These are phyloP conservation scores for Coriolopsis trogii DNA, from an alignment of 1,284 basidiomycete species.

Conservation along the genomic window DNA sequence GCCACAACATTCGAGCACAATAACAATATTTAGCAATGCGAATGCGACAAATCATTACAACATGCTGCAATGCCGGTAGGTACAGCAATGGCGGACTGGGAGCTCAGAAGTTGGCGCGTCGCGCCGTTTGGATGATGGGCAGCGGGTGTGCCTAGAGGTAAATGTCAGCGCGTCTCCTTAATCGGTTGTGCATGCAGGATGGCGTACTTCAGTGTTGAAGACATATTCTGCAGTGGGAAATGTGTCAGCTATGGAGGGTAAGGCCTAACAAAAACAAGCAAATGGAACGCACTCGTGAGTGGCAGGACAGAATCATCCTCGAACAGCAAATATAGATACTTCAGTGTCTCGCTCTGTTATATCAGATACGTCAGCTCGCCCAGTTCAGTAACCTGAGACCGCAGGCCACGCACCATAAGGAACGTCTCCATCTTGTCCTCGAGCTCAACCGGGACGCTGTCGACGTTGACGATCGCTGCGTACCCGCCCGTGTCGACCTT, in stretches of 20 bases:
- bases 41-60: conserved; percentile 9
- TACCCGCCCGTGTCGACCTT: conserved; percentile 79
- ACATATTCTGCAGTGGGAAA: conserved; percentile 66
- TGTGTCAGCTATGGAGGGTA: neutral
- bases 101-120: conserved; percentile 50
- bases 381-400: too few relatives aligned
- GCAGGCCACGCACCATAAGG: conserved; percentile 80
- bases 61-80: too few relatives aligned
- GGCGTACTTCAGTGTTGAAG: conserved; percentile 88
- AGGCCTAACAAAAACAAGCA: neutral
- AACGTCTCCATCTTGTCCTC: conserved; percentile 98
- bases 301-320: conserved; percentile 75
- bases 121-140: conserved; percentile 60
- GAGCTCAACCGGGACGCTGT: conserved; percentile 63
- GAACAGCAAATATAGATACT: conserved; percentile 93
- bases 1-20: neutral
- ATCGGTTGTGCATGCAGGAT: conserved; percentile 4
- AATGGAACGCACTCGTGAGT: conserved; percentile 64
- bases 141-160: conserved; percentile 67
- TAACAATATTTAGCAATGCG: conserved; percentile 13
- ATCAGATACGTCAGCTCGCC: too few relatives aligned
- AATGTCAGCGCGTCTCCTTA: too few relatives aligned
- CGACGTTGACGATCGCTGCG: conserved; percentile 85
- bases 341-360: conserved; percentile 92
- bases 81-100: neutral